Percentiles rank a stretch among this genome's conserved stretches.
Conservation (phyloP, 148 eudicot genomes). For the Camellia japonica region DNA sequence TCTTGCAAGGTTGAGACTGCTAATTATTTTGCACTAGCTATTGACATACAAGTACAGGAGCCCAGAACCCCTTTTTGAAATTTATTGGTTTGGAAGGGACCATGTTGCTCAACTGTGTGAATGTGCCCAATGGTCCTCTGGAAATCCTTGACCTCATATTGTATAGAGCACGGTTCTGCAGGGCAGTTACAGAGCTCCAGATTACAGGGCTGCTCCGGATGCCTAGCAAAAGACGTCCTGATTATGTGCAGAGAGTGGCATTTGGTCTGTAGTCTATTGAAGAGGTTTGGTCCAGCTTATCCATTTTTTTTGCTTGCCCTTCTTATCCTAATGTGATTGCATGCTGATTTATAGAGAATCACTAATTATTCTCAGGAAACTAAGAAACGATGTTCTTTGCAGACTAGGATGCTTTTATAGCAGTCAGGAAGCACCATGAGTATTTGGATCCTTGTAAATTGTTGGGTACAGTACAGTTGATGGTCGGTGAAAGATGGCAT, state of each 20-base stretch:
- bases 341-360: neutral
- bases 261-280: slow-evolving; percentile 44
- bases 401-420: neutral
- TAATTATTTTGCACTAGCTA: neutral
- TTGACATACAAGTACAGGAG: neutral
- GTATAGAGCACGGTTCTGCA: slow-evolving; percentile 79
- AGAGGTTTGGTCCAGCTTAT: neutral
- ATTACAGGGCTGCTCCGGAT: slow-evolving; percentile 78
- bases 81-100: neutral
- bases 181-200: slow-evolving; percentile 83
- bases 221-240: slow-evolving; percentile 96
- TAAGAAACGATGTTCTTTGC: neutral
- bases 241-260: slow-evolving; percentile 86
- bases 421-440: neutral
- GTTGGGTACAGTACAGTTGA: neutral
- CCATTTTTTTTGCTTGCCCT: neutral
- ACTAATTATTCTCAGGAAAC: neutral
- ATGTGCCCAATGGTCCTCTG: neutral
- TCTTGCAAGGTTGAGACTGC: neutral
- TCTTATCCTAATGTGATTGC: neutral
- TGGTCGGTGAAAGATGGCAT: neutral
- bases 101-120: neutral
- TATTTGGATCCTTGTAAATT: neutral
- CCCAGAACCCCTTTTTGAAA: neutral
- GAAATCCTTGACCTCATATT: slow-evolving; percentile 37